A percentile compares a stretch with the other conserved stretches of the same genome.
These are phyloP conservation scores for Saccharomycopsis microspora DNA, from an alignment of 805 yeast species.

Conservation along the genomic window DNA sequence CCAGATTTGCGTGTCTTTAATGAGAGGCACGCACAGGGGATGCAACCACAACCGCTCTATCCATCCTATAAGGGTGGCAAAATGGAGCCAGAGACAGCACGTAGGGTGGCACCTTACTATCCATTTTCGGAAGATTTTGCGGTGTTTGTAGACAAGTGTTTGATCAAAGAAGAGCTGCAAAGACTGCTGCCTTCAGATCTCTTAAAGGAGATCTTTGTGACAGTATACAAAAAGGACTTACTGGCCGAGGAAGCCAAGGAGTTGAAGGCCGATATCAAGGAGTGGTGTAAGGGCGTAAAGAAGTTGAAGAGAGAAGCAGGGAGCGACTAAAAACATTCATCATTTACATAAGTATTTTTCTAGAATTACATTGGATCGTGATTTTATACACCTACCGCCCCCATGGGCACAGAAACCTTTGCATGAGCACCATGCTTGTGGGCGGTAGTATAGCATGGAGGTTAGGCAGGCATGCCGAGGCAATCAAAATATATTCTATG, in stretches of 20 bases:
- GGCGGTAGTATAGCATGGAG: too few species aligned
- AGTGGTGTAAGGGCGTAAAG: conserved; percentile 30
- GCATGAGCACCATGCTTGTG: too few species aligned
- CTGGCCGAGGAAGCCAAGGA: conserved; percentile 22
- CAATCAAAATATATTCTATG: too few species aligned
- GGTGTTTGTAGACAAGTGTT: conserved; percentile 61
- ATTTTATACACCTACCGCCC: too few species aligned
- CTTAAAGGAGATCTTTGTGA: conserved; percentile 26
- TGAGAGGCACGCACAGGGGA: conserved; percentile 19
- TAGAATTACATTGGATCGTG: too few species aligned
- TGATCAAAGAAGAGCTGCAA: conserved; percentile 53
- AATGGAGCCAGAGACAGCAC: neutral
- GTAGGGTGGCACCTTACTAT: conserved; percentile 6
- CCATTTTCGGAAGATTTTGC: conserved; percentile 40
- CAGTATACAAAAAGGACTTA: conserved; percentile 22
- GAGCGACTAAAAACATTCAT: neutral
- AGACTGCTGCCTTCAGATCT: conserved; percentile 71
- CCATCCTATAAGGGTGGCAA: conserved; percentile 10
- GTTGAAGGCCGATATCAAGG: conserved; percentile 24
- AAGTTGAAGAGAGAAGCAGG: conserved; percentile 11
- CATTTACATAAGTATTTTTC: too few species aligned
- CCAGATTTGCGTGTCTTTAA: conserved; percentile 48
- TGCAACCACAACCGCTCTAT: conserved; percentile 1
- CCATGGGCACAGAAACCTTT: too few species aligned
- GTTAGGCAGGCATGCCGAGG: too few species aligned